Percentiles rank a stretch among this genome's conserved stretches.
These are phyloP conservation scores for Eucalyptus curtisii DNA, from an alignment of 345 rosid species.

Conservation along the genomic window DNA sequence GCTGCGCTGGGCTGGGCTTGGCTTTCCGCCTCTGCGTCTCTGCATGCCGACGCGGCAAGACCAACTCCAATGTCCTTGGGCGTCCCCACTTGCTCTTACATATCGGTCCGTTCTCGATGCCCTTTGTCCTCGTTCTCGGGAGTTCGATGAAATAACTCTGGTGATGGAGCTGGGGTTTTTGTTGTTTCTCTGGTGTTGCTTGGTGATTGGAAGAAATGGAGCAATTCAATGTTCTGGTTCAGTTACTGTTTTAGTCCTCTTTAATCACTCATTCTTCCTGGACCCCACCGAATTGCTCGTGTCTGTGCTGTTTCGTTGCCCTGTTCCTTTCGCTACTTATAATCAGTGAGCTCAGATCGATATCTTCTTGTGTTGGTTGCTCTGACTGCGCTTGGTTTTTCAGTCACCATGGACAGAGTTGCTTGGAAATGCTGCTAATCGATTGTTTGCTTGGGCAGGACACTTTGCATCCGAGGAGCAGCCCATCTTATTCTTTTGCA, in stretches of 20 bases:
- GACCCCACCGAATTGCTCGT: neutral
- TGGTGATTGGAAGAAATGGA: neutral
- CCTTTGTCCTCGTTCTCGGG: too few species aligned
- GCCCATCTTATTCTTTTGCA: slow-evolving; percentile 8
- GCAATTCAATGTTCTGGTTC: neutral
- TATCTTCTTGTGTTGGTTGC: neutral
- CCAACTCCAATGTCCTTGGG: too few species aligned
- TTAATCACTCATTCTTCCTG: neutral
- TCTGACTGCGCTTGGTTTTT: neutral
- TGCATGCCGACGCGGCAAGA: rapidly evolving
- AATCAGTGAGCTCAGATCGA: neutral
- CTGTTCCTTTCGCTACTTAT: too few species aligned
- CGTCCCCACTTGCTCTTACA: too few species aligned
- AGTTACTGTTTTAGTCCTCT: neutral
- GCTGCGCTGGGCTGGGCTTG: slow-evolving; percentile 4
- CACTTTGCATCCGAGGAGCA: slow-evolving; percentile 40
- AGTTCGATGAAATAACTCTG: neutral
- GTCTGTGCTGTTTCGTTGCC: rapidly evolving
- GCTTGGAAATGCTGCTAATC: neutral
- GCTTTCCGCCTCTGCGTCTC: too few species aligned
- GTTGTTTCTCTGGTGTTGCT: neutral
- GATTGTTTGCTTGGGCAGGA: slow-evolving; percentile 19
- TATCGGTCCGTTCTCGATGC: too few species aligned
- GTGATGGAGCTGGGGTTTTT: neutral
- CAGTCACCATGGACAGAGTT: neutral